Conservation (phyloP, 306 rosid species). For the Hippophae rhamnoides region DNA sequence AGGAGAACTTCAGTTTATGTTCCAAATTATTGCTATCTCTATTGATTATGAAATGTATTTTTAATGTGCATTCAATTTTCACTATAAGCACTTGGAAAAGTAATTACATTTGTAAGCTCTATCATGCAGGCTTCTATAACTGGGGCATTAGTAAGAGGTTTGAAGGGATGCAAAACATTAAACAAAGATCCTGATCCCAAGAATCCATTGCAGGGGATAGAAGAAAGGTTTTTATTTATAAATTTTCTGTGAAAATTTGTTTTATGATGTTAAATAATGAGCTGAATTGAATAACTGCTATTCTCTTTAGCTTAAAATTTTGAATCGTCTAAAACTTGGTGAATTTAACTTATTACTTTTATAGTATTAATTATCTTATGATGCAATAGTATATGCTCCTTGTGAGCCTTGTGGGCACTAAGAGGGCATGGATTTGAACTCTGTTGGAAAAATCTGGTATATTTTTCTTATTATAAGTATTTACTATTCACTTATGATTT, state of each 20-base stretch:
- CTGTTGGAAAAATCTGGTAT: no score
- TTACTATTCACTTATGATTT: no score
- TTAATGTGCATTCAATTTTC: not conserved
- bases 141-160: conserved; percentile 68
- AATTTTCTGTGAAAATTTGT: conserved; percentile 10
- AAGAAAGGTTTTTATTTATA: conserved; percentile 60
- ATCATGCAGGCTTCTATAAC: conserved; percentile 62
- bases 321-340: no score
- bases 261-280: not conserved
- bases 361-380: no score
- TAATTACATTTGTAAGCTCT: conserved; percentile 11
- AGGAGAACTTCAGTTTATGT: not conserved
- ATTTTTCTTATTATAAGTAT: no score
- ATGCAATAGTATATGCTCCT: no score
- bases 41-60: not conserved
- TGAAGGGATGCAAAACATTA: conserved; percentile 73
- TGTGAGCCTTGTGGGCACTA: no score
- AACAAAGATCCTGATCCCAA: conserved; percentile 86
- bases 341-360: no score
- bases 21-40: not conserved
- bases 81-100: conserved; percentile 2
- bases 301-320: conserved; percentile 13
- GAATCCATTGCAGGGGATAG: conserved; percentile 75
- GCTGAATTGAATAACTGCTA: not conserved
- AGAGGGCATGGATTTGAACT: no score